These are phyloP conservation scores for Quercus agrifolia DNA, from an alignment of 306 rosid species.

Conservation along the genomic window DNA sequence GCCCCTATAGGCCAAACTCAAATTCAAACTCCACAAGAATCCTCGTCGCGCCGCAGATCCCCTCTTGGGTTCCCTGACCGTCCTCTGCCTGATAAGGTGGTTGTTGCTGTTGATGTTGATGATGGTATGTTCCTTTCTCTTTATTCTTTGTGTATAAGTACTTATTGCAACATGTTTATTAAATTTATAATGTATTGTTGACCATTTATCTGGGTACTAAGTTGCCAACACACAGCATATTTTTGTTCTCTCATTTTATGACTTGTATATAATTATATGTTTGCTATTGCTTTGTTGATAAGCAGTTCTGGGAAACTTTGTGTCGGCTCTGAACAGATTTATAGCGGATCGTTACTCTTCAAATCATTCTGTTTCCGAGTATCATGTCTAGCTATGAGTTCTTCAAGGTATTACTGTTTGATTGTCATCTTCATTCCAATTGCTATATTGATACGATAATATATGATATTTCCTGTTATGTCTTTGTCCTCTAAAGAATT, in stretches of 20 bases:
- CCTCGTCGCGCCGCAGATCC: slow-evolving; percentile 14
- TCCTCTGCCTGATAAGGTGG: slow-evolving; percentile 42
- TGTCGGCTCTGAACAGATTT: slow-evolving; percentile 85
- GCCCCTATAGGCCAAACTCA: background rate
- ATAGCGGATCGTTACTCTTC: slow-evolving; percentile 80
- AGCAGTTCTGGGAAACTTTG: slow-evolving; percentile 84
- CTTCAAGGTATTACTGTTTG: slow-evolving; percentile 61
- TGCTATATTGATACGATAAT: too few relatives aligned
- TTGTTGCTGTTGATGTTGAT: slow-evolving; percentile 89
- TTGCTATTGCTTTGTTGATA: slow-evolving; percentile 11
- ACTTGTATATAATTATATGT: background rate
- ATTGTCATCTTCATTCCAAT: background rate
- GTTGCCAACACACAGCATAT: too few relatives aligned
- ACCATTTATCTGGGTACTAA: background rate
- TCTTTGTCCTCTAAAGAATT: too few relatives aligned
- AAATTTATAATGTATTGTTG: background rate
- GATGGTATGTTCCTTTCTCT: slow-evolving; percentile 55
- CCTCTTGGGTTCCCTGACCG: slow-evolving; percentile 34
- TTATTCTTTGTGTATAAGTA: background rate
- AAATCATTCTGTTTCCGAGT: slow-evolving; percentile 75
- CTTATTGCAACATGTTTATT: background rate
- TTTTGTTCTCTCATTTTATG: background rate
- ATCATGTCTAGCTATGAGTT: slow-evolving; percentile 78
- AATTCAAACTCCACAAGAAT: slow-evolving; percentile 5
- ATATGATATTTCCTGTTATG: too few relatives aligned